Evolutionary conservation across 208 protist genomes (phyloP).

Genomic region (Giardia muris): DNA sequence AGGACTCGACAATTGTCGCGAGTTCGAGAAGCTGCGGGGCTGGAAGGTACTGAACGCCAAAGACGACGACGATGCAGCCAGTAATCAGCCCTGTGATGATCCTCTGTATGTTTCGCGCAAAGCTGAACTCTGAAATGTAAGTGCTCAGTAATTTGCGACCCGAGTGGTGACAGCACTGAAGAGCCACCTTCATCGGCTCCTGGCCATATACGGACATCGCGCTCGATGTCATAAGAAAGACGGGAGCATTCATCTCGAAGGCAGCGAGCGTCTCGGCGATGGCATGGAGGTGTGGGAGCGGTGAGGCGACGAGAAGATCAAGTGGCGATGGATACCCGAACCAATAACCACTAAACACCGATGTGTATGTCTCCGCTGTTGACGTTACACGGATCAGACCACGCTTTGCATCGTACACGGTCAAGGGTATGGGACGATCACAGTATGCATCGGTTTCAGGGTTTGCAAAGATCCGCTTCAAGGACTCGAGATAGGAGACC

Average conservation of each 20-base stretch:
- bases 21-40: not conserved
- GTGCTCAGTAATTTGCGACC: not conserved
- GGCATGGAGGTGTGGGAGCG: not conserved
- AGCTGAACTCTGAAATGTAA: not conserved
- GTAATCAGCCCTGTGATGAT: not conserved
- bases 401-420: not conserved
- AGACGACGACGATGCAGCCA: not conserved
- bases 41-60: not conserved
- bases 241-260: not conserved
- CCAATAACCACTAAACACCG: not conserved
- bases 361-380: not conserved
- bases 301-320: not conserved
- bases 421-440: not conserved
- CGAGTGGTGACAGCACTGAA: not conserved
- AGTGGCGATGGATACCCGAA: not conserved
- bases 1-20: not conserved
- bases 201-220: not conserved
- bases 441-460: not conserved
- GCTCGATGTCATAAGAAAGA: not conserved
- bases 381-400: not conserved
- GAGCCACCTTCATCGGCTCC: not conserved
- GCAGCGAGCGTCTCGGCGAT: not conserved
- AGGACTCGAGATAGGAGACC: not conserved
- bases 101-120: not conserved
- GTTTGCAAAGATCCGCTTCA: not conserved